These are phyloP conservation scores for Chenopodium berlandieri DNA, from an alignment of 148 eudicot species.

Conservation along the genomic window DNA sequence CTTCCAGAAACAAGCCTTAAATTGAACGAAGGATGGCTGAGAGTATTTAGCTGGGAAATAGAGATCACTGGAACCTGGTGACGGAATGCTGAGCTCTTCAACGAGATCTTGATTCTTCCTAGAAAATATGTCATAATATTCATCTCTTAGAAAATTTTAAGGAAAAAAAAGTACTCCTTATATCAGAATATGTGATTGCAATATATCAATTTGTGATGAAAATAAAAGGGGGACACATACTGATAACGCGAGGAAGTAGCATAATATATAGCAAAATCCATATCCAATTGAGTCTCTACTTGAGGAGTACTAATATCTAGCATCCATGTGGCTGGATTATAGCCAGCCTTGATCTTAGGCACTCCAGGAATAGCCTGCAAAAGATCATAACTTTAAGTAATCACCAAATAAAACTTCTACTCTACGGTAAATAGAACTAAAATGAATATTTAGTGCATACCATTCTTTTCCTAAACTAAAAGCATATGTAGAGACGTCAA, in stretches of 20 bases:
- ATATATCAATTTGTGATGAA: neutral
- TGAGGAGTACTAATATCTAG: constrained; percentile 52
- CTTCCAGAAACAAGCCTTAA: constrained; percentile 77
- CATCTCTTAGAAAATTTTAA: neutral
- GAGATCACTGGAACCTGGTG: constrained; percentile 52
- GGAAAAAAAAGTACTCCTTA: no score
- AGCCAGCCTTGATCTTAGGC: constrained; percentile 55
- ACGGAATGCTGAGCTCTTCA: constrained; percentile 45
- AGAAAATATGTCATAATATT: constrained; percentile 10
- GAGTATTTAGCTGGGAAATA: constrained; percentile 50
- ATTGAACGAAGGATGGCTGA: constrained; percentile 53
- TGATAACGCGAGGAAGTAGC: constrained; percentile 48
- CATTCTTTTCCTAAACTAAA: neutral
- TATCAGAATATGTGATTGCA: neutral
- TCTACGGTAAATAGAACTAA: neutral
- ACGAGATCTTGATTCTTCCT: constrained; percentile 66
- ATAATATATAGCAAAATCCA: constrained; percentile 62
- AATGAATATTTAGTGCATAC: neutral
- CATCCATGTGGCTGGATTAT: constrained; percentile 89
- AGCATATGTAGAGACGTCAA: neutral
- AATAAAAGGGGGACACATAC: constrained; percentile 34
- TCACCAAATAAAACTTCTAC: neutral
- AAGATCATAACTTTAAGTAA: constrained; percentile 12
- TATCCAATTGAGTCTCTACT: constrained; percentile 48
- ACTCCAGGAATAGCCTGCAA: constrained; percentile 60